These are phyloP conservation scores for Apiospora arundinis DNA, from an alignment of 2,329 filamentous ascomycete species.

Conservation along the genomic window DNA sequence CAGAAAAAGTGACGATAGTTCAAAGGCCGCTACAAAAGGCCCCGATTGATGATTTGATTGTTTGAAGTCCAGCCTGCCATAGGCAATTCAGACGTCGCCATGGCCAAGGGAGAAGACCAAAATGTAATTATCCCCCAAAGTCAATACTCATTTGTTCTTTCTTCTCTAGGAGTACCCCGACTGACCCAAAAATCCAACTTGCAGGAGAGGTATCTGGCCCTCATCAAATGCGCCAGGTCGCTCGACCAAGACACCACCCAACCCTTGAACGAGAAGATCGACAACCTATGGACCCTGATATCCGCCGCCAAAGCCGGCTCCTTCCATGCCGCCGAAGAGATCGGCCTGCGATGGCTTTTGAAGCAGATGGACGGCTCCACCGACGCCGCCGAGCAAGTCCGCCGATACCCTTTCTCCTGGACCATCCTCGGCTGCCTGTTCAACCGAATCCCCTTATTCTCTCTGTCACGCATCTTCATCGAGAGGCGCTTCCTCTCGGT, in stretches of 20 bases:
- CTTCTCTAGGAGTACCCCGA: background rate
- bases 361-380: conserved; percentile 62
- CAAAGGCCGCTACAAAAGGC: background rate
- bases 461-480: conserved; percentile 72
- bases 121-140: conserved; percentile 15
- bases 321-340: conserved; percentile 62
- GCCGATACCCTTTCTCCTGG: conserved; percentile 66
- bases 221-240: conserved; percentile 60
- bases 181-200: background rate
- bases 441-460: conserved; percentile 70
- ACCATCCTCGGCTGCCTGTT: conserved; percentile 66
- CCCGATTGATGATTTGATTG: background rate
- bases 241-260: conserved; percentile 58
- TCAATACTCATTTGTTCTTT: background rate
- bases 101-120: conserved; percentile 22
- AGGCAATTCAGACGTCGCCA: background rate
- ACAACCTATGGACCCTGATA: conserved; percentile 56
- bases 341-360: conserved; percentile 67
- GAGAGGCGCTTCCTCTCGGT: conserved; percentile 72
- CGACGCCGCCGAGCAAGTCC: conserved; percentile 55
- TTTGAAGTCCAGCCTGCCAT: background rate
- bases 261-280: conserved; percentile 53
- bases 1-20: background rate
- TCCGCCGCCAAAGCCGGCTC: conserved; percentile 47
- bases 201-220: conserved; percentile 42